These are phyloP conservation scores for Curvularia lunata DNA, from an alignment of 2,329 filamentous ascomycete genomes.

Conservation along the genomic window DNA sequence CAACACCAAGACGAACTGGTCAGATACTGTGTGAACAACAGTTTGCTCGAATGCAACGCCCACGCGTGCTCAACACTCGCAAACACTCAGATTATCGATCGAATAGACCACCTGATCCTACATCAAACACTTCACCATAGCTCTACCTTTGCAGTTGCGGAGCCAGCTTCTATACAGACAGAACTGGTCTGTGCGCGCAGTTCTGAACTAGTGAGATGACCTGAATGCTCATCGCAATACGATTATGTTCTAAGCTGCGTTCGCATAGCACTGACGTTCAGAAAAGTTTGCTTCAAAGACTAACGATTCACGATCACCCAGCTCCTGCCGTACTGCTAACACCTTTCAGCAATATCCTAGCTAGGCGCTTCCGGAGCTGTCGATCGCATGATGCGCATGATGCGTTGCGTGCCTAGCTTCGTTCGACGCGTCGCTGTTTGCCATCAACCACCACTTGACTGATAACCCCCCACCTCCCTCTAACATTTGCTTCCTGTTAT, in stretches of 20 bases:
- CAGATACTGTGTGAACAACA: not conserved
- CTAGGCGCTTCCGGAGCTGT: constrained; percentile 6
- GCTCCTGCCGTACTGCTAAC: not conserved
- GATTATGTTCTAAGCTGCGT: not conserved
- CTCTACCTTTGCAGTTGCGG: not conserved
- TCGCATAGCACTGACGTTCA: not conserved
- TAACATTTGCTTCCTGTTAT: not conserved
- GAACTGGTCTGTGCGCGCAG: not conserved
- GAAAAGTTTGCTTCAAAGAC: not conserved
- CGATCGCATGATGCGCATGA: constrained; percentile 24
- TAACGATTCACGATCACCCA: not conserved
- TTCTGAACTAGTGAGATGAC: not conserved
- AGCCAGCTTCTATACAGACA: not conserved
- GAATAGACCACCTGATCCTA: not conserved
- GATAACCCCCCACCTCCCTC: constrained; percentile 3
- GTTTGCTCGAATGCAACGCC: too few species aligned
- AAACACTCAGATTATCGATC: not conserved
- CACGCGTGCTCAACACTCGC: not conserved
- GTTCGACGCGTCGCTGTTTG: constrained; percentile 19
- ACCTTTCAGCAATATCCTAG: not conserved
- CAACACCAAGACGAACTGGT: not conserved
- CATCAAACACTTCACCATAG: not conserved
- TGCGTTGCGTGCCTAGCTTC: constrained; percentile 14
- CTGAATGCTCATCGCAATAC: constrained; percentile 2
- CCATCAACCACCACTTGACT: constrained; percentile 17